Evolutionary conservation across 148 eudicot genomes (phyloP).

Genomic region (Vaccinium macrocarpon): DNA sequence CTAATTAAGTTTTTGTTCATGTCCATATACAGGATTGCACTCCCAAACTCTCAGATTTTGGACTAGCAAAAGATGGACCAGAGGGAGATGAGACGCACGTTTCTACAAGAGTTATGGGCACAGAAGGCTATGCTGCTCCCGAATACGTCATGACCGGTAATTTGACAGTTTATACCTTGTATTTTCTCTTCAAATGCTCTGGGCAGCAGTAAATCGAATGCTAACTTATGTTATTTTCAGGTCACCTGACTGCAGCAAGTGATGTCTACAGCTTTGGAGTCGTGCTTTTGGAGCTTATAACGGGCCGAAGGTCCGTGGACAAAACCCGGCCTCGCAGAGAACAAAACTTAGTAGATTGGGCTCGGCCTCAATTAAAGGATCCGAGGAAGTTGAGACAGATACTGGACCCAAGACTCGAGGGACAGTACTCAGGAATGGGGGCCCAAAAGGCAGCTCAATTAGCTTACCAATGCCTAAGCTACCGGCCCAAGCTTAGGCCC

Average conservation of each 20-base stretch:
- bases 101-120: conserved; percentile 79
- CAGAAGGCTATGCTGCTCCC: conserved; percentile 87
- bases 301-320: conserved; percentile 76
- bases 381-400: conserved; percentile 54
- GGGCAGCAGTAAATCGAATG: too few relatives aligned
- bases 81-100: conserved; percentile 85
- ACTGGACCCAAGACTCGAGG: conserved; percentile 82
- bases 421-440: conserved; percentile 67
- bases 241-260: conserved; percentile 87
- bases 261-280: conserved; percentile 97
- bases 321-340: conserved; percentile 63
- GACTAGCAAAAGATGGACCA: conserved; percentile 83
- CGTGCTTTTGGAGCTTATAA: conserved; percentile 71
- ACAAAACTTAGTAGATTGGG: conserved; percentile 83
- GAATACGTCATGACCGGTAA: conserved; percentile 81
- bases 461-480: conserved; percentile 84
- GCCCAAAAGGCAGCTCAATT: conserved; percentile 71
- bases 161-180: not conserved
- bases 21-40: conserved; percentile 52
- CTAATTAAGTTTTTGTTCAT: not conserved
- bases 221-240: conserved; percentile 29
- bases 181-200: not conserved
- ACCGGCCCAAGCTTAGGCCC: conserved; percentile 71
- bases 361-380: conserved; percentile 59
- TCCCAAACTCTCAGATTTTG: conserved; percentile 77